phyloP scores from a whole-genome alignment of 305 asterid species.

The Plantago coronopus region DNA sequence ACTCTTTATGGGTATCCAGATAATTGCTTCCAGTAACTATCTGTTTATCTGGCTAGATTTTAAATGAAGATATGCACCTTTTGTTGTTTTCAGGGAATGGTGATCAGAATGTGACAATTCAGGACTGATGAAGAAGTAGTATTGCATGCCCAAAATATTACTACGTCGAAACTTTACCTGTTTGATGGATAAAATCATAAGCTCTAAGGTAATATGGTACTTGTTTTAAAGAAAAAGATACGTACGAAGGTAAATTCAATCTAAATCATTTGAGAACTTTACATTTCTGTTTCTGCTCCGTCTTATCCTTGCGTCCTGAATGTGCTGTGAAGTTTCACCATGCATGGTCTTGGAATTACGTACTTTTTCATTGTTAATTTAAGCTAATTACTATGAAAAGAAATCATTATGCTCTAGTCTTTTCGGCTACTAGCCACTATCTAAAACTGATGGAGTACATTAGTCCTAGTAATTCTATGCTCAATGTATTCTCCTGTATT shows the following conservation, averaged over 20 bases:
- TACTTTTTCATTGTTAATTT: neutral
- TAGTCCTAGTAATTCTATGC: neutral
- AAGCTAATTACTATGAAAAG: neutral
- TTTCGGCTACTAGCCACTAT: constrained; percentile 8
- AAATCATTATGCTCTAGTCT: constrained; percentile 8
- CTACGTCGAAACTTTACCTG: neutral
- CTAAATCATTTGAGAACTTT: neutral
- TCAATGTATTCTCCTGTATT: neutral
- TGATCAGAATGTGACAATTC: neutral
- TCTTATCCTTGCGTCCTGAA: neutral
- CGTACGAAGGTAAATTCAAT: neutral
- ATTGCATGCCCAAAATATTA: neutral
- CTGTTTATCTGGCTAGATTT: neutral
- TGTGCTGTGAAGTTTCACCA: neutral
- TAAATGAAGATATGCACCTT: neutral
- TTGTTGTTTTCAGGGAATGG: neutral
- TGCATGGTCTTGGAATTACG: neutral
- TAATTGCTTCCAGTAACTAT: neutral
- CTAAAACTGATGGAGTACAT: constrained; percentile 1
- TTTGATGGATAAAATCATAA: neutral
- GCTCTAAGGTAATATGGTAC: neutral
- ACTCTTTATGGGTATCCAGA: constrained; percentile 1
- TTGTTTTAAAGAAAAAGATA: neutral
- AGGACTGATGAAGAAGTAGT: neutral
- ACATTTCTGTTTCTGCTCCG: neutral